Evolutionary conservation across 345 rosid species (phyloP).

Genomic region (Moringa oleifera): DNA sequence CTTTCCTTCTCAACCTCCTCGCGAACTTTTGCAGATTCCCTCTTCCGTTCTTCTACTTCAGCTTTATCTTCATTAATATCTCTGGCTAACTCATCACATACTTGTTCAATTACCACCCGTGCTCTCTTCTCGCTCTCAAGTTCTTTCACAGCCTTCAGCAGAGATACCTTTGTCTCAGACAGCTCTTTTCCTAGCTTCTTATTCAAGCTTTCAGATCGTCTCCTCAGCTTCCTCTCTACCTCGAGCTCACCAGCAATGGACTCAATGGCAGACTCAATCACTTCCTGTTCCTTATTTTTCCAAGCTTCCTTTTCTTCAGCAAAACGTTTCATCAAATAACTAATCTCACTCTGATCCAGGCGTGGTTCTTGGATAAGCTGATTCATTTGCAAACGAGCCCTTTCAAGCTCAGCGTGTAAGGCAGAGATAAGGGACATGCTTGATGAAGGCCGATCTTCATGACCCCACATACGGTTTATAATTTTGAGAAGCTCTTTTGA

Average conservation of each 20-base stretch:
- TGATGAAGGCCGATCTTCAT: constrained; percentile 82
- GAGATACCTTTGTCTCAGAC: constrained; percentile 63
- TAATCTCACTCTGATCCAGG: constrained; percentile 64
- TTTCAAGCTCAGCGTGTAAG: constrained; percentile 90
- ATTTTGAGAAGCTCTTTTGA: constrained; percentile 90
- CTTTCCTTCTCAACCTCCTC: constrained; percentile 80
- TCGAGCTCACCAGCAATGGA: constrained; percentile 88
- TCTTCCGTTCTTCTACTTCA: constrained; percentile 58
- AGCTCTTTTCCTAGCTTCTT: constrained; percentile 88
- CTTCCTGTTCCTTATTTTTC: constrained; percentile 82
- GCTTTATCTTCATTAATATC: constrained; percentile 57
- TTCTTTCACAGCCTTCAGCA: constrained; percentile 69
- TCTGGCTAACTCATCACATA: constrained; percentile 74
- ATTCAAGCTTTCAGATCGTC: constrained; percentile 82
- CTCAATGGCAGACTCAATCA: constrained; percentile 90
- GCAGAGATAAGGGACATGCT: constrained; percentile 94
- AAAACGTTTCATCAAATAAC: constrained; percentile 79
- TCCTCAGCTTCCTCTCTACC: constrained; percentile 78
- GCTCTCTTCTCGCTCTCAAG: constrained; percentile 82
- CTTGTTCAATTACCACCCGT: constrained; percentile 72
- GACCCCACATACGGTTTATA: constrained; percentile 89
- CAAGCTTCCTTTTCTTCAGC: constrained; percentile 93
- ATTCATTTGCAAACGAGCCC: constrained; percentile 90
- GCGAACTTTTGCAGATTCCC: constrained; percentile 53
- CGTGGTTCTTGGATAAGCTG: constrained; percentile 79